Percentiles rank a stretch among this genome's conserved stretches.
Conservation (phyloP, 2,329 filamentous ascomycete genomes). For the Talaromyces sp. region DNA sequence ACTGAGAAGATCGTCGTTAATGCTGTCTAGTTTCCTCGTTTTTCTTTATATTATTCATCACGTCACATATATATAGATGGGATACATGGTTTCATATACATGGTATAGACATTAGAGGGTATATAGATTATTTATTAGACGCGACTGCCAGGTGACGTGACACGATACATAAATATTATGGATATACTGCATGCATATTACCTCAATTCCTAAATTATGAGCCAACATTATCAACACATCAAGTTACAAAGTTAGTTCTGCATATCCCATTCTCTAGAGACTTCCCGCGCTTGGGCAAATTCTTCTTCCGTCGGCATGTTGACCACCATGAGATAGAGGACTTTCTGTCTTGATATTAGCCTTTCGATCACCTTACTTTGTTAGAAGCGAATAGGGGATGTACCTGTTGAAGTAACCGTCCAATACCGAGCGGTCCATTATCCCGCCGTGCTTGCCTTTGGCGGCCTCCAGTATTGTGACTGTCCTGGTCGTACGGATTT, state of each 20-base stretch:
- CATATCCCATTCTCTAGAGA: constrained; percentile 9
- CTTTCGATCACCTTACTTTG: not conserved
- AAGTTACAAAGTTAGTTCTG: not conserved
- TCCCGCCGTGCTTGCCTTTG: not conserved
- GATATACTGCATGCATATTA: not conserved
- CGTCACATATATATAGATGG: not conserved
- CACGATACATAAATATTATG: not conserved
- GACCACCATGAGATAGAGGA: constrained; percentile 54
- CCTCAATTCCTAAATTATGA: not conserved
- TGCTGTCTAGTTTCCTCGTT: not conserved
- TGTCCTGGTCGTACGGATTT: not conserved
- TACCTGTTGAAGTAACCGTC: not conserved
- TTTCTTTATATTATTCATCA: not conserved
- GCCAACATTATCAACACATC: not conserved
- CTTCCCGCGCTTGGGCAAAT: constrained; percentile 25
- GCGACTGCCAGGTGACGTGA: not conserved
- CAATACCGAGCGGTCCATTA: not conserved
- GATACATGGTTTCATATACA: not conserved
- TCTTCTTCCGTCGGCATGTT: constrained; percentile 51
- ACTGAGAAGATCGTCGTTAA: not conserved
- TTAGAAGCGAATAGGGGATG: not conserved
- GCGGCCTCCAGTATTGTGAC: not conserved
- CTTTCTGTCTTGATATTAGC: constrained; percentile 33
- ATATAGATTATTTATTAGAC: not conserved
- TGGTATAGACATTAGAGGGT: not conserved